Evolutionary conservation across 2,329 filamentous ascomycete genomes (phyloP), one percentile per base, ranked within the genome.

Genomic region (Colletotrichum liriopes): DNA sequence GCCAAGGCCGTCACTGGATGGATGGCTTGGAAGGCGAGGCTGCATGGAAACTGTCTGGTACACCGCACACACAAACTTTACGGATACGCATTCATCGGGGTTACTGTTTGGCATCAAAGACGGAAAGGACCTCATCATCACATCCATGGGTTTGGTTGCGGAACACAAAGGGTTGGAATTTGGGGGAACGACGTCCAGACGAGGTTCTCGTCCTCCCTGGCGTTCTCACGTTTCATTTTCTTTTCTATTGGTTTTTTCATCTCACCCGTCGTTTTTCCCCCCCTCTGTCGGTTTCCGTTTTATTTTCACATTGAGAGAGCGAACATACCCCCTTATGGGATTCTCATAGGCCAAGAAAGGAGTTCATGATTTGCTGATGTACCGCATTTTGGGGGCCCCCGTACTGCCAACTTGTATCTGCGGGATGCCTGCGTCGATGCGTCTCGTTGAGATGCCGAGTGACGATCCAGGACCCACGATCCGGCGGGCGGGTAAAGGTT

Each of bases 61-160:
- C 49, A 39, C 54, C 23, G 9, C 26, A 37, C 54, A 37, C 49
- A 23, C 67, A 67, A 51, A 41, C 55, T 62, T 72, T 41, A 71
- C 43, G 66, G 60, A 62, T 61, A 62, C 61, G 71, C 71, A 73
- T 73, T 54, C 29, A 66, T 71, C 37, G 23, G 71, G 71, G 69
- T 35, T 64, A 64, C 62, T 59, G 65, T 60, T 71, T 66, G 71
- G 61, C 67, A 73, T 73, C 54, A 61, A 67, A 73, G 67, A 71
- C 61, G 61, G 67, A 62, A 52, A 39, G 70, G 60, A 45, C 52
- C 26, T 56, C 49, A 70, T 63, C 67, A 71, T 71, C 60, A n/a
- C 63, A 62, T 49, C 35, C 29, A 54, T 39, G 45, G 47, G 32
- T 52, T 61, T 45, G 51, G 37, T 20, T 54, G 26, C 20, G 47